These are phyloP conservation scores for Aspergillus bridgeri DNA, from an alignment of 495 filamentous ascomycete species.

Conservation along the genomic window DNA sequence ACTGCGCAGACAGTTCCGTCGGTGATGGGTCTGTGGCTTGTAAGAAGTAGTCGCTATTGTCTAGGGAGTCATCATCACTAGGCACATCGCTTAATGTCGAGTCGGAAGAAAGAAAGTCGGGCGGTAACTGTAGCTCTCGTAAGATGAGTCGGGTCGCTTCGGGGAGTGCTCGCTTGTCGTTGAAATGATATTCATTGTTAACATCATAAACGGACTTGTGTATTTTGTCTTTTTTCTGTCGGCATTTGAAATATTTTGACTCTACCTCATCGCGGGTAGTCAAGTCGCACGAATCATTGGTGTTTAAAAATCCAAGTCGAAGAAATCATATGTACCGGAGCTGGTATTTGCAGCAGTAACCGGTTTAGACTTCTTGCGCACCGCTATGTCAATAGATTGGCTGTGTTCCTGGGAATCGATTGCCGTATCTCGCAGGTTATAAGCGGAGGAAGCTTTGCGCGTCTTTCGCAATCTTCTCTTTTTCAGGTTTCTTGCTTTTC, in stretches of 20 bases:
- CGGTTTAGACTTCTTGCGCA: not conserved
- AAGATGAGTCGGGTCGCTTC: slow-evolving; percentile 15
- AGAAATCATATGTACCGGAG: slow-evolving; percentile 8
- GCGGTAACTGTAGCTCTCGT: slow-evolving; percentile 12
- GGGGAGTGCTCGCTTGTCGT: slow-evolving; percentile 8
- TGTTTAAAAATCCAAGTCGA: slow-evolving; percentile 38
- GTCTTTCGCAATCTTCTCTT: not conserved
- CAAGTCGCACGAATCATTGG: slow-evolving; percentile 40
- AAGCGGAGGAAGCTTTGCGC: not conserved
- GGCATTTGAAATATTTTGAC: slow-evolving; percentile 37
- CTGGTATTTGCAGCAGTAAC: not conserved
- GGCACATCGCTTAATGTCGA: slow-evolving; percentile 33
- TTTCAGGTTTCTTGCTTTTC: not conserved
- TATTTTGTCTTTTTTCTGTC: slow-evolving; percentile 1
- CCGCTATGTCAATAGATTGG: not conserved
- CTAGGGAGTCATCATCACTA: slow-evolving; percentile 22
- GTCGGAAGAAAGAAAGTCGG: slow-evolving; percentile 29
- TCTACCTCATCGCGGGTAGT: slow-evolving; percentile 41
- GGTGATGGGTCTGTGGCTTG: not conserved
- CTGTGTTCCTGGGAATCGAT: not conserved
- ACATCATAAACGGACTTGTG: not conserved
- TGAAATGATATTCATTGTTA: not conserved
- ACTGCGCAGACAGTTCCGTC: not conserved
- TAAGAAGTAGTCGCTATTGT: slow-evolving; percentile 5
- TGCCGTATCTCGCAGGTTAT: not conserved